Evolutionary conservation across 331 rosid species (phyloP), one percentile per base, ranked within the genome.

Genomic region (Spiraea crenata): DNA sequence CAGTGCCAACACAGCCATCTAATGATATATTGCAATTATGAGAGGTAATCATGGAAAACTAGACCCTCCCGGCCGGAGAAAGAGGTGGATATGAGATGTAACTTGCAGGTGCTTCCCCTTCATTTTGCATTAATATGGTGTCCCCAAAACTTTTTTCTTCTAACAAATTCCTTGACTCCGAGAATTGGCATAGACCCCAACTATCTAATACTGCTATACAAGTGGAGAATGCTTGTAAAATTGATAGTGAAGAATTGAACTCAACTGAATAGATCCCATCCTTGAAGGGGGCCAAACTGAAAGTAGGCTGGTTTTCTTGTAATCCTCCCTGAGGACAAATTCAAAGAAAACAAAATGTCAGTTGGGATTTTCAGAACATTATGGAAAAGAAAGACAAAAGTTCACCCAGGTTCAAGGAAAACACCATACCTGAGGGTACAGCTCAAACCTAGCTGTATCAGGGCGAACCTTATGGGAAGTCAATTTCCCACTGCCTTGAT

Each of bases 141-240:
- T 89, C 85, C 61, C 65, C 80, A 0, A 20, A 57, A 71, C 76
- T 42, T 58, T 76, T 87, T 57, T 67, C 92, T 80, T 87, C 90
- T 42, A 71, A 14, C n/a, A 67, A 77, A 72, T 78, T 79, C 71
- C 81, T 82, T 39, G 86, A 64, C 75, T 80, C 91, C 15, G 81
- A 76, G 75, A 63, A 82, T 74, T 83, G 86, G 49, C 71, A 56
- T 45, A 82, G 81, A 57, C 82, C 83, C 85, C 74, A 78, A 77
- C 92, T 49, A 67, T 95, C 93, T 76, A 91, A 70, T 69, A 88
- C 81, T 9, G 98, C 93, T 83, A 88, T 78, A 90, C 96, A 85
- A 44, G 86, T 84, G 74, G 96, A 89, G 84, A 95, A 91, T 54
- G 98, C 99, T 86, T 87, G 99, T 82, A 95, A 72, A 65, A 79